These are phyloP conservation scores for Daldinia grandis DNA, from an alignment of 495 filamentous ascomycete species.

Conservation along the genomic window DNA sequence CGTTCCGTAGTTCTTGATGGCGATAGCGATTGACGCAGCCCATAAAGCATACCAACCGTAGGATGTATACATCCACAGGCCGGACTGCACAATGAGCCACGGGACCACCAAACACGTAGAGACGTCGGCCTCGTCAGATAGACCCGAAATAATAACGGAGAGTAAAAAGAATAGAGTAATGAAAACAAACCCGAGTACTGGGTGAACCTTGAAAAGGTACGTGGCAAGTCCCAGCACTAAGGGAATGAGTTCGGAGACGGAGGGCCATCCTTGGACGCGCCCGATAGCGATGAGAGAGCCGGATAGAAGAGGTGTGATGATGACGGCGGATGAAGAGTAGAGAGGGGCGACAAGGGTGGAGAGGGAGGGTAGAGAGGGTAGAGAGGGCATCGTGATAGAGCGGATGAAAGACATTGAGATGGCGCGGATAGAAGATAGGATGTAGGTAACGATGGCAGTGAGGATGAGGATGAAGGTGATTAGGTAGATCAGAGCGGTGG, in stretches of 20 bases:
- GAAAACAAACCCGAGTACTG: not conserved
- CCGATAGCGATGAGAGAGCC: not conserved
- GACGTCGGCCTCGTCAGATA: not conserved
- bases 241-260: not conserved
- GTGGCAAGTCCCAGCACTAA: not conserved
- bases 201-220: conserved; percentile 11
- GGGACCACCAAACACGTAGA: conserved; percentile 1
- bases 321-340: conserved; percentile 1
- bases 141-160: not conserved
- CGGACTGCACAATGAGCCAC: conserved; percentile 5
- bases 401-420: not conserved
- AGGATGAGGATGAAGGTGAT: not conserved
- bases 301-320: not conserved
- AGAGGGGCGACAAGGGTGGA: not conserved
- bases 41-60: conserved; percentile 22
- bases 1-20: conserved; percentile 1
- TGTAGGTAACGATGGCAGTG: too few species aligned
- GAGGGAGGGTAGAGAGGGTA: not conserved
- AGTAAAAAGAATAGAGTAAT: not conserved
- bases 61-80: conserved; percentile 11
- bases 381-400: not conserved
- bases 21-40: not conserved
- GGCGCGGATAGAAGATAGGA: not conserved
- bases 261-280: not conserved
- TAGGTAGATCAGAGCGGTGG: not conserved